phyloP scores from a whole-genome alignment of 441 rosid genomes.

The Sinapis alba region DNA sequence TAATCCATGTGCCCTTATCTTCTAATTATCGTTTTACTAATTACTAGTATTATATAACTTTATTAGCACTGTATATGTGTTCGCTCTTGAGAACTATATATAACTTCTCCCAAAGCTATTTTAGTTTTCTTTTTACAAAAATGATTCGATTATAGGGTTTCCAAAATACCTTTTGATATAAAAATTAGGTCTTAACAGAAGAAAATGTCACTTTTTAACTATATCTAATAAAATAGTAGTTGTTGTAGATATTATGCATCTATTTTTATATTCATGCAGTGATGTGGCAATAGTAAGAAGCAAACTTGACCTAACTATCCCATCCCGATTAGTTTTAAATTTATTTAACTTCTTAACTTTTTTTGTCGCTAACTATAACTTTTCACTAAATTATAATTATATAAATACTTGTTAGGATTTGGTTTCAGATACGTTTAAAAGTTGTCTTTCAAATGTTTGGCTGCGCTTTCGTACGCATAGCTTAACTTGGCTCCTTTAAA shows the following conservation, averaged over 20 bases:
- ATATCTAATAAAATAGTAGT: background rate
- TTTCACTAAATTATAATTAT: background rate
- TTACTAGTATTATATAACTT: background rate
- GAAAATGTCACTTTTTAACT: background rate
- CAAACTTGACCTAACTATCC: conserved; percentile 47
- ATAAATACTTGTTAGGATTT: conserved; percentile 27
- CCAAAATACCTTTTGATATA: background rate
- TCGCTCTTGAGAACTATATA: background rate
- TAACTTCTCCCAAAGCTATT: background rate
- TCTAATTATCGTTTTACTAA: background rate
- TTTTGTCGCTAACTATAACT: background rate
- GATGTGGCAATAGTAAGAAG: conserved; percentile 38
- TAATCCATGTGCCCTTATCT: background rate
- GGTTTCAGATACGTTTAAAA: conserved; percentile 34
- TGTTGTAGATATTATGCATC: conserved; percentile 20
- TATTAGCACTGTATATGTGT: background rate
- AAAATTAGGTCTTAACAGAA: background rate
- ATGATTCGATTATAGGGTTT: background rate
- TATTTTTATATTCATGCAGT: conserved; percentile 14
- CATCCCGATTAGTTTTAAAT: conserved; percentile 28
- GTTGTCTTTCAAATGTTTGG: conserved; percentile 39
- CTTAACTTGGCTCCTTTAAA: conserved; percentile 42
- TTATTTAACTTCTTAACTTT: background rate
- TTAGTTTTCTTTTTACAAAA: background rate
- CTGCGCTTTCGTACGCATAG: conserved; percentile 31